These are phyloP conservation scores for Trichoderma harzianum DNA, from an alignment of 2,329 filamentous ascomycete species.

Conservation along the genomic window DNA sequence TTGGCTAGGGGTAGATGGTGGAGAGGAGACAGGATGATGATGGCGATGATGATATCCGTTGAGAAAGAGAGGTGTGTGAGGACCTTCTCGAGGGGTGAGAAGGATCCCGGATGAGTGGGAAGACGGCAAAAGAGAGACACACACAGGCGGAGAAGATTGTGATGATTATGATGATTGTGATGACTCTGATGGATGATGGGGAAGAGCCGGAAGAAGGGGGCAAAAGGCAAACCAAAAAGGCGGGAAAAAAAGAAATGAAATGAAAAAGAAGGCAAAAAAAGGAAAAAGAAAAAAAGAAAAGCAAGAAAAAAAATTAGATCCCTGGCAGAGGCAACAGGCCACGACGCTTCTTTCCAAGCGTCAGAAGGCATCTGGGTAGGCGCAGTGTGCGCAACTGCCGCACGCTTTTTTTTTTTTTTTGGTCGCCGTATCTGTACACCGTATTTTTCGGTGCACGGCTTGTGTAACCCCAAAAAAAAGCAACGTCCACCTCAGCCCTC, in stretches of 20 bases:
- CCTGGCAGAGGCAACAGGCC: not conserved
- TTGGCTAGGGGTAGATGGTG: not conserved
- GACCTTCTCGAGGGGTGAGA: not conserved
- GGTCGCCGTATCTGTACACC: not conserved
- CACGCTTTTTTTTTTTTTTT: not conserved
- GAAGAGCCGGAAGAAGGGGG: not conserved
- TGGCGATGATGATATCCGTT: not conserved
- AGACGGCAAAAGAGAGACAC: not conserved
- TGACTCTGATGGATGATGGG: not conserved
- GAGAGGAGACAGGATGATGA: not conserved
- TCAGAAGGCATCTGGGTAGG: not conserved
- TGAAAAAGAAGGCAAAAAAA: not conserved
- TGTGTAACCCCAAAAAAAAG: not conserved
- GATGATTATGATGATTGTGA: not conserved
- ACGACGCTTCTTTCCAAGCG: not conserved
- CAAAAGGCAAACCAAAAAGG: not conserved
- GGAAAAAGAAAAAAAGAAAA: not conserved
- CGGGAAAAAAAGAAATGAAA: not conserved
- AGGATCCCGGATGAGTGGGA: not conserved
- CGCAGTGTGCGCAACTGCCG: slow-evolving; percentile 5
- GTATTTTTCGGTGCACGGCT: slow-evolving; percentile 2
- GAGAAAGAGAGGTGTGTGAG: not conserved
- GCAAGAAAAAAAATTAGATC: not conserved
- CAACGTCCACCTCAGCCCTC: not conserved
- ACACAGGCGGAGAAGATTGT: not conserved